phyloP scores from a whole-genome alignment of 305 asterid species.

The Petunia hybrid region DNA sequence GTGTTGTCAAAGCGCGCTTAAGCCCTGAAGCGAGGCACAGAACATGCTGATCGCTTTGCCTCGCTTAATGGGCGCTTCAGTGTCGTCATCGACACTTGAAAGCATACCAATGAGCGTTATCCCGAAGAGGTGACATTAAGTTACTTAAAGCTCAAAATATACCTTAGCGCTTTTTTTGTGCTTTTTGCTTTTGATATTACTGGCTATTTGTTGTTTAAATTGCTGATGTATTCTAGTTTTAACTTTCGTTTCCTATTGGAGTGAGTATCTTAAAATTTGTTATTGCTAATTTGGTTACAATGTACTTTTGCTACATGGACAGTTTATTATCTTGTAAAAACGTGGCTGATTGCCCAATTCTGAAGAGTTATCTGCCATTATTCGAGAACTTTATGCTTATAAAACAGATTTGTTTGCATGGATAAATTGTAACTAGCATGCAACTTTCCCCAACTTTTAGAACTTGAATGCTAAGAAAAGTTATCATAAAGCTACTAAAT shows the following conservation, averaged over 20 bases:
- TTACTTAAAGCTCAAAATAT: too few species aligned
- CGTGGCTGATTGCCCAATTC: background rate
- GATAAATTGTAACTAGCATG: background rate
- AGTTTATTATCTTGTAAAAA: background rate
- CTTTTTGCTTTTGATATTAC: too few species aligned
- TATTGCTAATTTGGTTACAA: constrained; percentile 14
- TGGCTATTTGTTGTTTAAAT: too few species aligned
- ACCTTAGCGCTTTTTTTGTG: too few species aligned
- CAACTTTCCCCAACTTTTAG: background rate
- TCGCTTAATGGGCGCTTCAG: too few species aligned
- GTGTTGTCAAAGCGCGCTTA: too few species aligned
- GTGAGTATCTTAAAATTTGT: background rate
- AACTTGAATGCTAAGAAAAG: constrained; percentile 8
- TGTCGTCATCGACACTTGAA: too few species aligned
- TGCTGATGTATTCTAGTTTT: constrained; percentile 20
- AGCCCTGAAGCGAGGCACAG: too few species aligned
- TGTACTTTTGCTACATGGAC: background rate
- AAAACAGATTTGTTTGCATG: background rate
- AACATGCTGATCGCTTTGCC: too few species aligned
- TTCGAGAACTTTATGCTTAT: background rate
- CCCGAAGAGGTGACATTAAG: too few species aligned
- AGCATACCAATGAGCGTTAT: too few species aligned
- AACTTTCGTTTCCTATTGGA: background rate
- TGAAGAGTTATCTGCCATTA: background rate
- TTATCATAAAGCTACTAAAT: too few species aligned